Conservation (phyloP, 805 yeast species). For the Priceomyces haplophilus region DNA sequence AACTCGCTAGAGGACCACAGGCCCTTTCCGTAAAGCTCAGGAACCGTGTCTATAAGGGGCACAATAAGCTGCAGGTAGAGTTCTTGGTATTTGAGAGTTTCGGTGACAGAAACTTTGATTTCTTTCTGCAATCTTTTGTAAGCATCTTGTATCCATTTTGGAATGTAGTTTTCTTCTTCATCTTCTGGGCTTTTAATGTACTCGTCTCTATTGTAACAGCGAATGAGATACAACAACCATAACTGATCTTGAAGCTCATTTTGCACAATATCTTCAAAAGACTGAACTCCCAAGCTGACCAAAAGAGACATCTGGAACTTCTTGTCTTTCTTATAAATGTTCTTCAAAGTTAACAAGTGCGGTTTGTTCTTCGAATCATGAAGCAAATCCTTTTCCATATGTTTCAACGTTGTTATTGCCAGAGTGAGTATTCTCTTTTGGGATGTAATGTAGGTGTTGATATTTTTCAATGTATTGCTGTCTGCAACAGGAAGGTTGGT, state of each 20-base stretch:
- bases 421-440: conserved; percentile 48
- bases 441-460: conserved; percentile 45
- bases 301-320: conserved; percentile 53
- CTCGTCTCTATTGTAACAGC: conserved; percentile 47
- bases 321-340: conserved; percentile 53
- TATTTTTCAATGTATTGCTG: conserved; percentile 18
- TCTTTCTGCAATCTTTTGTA: conserved; percentile 38
- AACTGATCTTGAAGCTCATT: conserved; percentile 55
- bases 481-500: conserved; percentile 16
- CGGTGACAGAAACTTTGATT: conserved; percentile 46
- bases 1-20: conserved; percentile 46
- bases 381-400: conserved; percentile 45
- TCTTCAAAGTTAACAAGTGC: conserved; percentile 51
- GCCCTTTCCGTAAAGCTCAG: conserved; percentile 54
- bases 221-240: conserved; percentile 59
- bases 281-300: conserved; percentile 53
- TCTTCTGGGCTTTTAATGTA: conserved; percentile 29
- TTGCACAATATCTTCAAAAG: conserved; percentile 49
- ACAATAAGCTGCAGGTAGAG: conserved; percentile 55
- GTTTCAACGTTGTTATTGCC: conserved; percentile 44
- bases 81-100: conserved; percentile 51
- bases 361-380: conserved; percentile 38
- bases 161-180: conserved; percentile 38
- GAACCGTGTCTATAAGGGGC: conserved; percentile 44
- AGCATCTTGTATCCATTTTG: conserved; percentile 47